Evolutionary conservation across 1,139 yeast genomes (phyloP), one percentile per base, ranked within the genome.

Genomic region (Fermentozyma sake): DNA sequence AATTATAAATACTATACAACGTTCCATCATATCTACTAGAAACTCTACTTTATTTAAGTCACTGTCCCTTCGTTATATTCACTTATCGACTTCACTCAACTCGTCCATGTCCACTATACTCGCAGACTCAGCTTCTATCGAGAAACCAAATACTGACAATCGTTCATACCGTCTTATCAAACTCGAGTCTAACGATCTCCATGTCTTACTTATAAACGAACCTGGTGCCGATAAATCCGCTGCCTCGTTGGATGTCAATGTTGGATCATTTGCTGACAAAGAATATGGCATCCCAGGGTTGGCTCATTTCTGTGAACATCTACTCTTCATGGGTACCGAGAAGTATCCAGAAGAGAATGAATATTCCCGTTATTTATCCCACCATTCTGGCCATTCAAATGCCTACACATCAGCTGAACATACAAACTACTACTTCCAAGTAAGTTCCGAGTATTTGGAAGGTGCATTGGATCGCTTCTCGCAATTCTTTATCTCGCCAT

Each of bases 271-370:
- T 51, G 74, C 83, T 28, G 97, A 91, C 48, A 85, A 84, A 11
- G 66, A 70, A 28, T 67, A 56, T 37, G 63, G 68, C 16, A 55
- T 86, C 16, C 81, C 89, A 3, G 98, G 98, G 1, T 63, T 91
- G 37, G 98, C 98, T 3, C 98, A 91, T 57, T 91, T 91, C 55
- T 87, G 96, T 58, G 98, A 91, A 59, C 98, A 91, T 57, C 66
- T 91, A 41, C 64, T 91, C 36, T 91, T 91, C 53, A 86, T 91
- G 96, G 98, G 98, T n/a, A 89, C 97, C 4, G 68, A 74, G 42
- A 89, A 87, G 56, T 91, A 81, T 47, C 98, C 98, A 1, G 68
- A 72, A 34, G 98, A 91, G 53, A 87, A 86, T 52, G 97, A 86
- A 44, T 91, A 91, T 54, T 68, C 80, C 24, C 74, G 79, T 31